These are phyloP conservation scores for Fraxinus albicans DNA, from an alignment of 305 asterid genomes.

Conservation along the genomic window DNA sequence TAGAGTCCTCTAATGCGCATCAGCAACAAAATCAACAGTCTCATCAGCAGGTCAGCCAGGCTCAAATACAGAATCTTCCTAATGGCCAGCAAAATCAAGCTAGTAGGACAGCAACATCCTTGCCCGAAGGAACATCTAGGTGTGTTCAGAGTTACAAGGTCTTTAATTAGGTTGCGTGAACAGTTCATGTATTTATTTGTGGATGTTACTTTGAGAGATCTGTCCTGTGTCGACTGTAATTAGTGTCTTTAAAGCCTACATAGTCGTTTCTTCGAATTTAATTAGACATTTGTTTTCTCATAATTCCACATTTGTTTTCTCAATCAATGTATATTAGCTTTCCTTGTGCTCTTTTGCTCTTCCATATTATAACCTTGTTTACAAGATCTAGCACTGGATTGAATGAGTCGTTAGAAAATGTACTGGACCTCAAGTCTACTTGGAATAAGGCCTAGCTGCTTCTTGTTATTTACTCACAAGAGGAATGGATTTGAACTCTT, in stretches of 20 bases:
- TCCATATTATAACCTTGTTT: neutral
- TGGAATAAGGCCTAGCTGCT: neutral
- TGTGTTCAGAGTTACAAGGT: constrained; percentile 78
- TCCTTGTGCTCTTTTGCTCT: constrained; percentile 21
- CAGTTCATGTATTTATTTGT: constrained; percentile 51
- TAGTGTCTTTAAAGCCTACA: constrained; percentile 17
- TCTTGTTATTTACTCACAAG: neutral
- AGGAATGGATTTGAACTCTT: constrained; percentile 13
- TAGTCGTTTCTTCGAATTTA: constrained; percentile 30
- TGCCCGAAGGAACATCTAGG: constrained; percentile 99
- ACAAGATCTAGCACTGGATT: neutral
- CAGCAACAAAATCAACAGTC: constrained; percentile 56
- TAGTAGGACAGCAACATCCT: constrained; percentile 61
- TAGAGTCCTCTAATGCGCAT: constrained; percentile 46
- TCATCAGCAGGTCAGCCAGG: constrained; percentile 54
- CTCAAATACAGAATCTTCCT: constrained; percentile 54
- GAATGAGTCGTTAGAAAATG: neutral
- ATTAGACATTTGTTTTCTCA: neutral
- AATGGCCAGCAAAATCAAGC: constrained; percentile 68
- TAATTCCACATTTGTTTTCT: constrained; percentile 20
- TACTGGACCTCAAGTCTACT: neutral
- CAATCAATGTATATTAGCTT: constrained; percentile 35
- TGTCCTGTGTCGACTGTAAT: constrained; percentile 52
- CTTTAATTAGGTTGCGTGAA: constrained; percentile 65
- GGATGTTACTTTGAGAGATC: constrained; percentile 41